Evolutionary conservation across 768 basidiomycete genomes (phyloP).

Genomic region (Macrolepiota dolichaula): DNA sequence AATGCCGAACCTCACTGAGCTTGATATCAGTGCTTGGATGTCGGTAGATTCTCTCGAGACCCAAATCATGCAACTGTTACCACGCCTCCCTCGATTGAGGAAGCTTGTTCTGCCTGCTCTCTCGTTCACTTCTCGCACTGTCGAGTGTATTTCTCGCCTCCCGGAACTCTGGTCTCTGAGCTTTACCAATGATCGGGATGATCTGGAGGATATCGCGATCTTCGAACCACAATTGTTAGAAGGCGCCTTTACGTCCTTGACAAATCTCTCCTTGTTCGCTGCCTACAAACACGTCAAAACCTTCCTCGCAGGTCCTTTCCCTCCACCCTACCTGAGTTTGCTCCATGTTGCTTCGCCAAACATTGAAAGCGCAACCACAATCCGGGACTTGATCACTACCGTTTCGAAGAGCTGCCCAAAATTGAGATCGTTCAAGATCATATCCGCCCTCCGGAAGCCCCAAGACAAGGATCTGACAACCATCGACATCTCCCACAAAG

Average conservation of each 20-base stretch:
- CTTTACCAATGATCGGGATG: constrained; percentile 6
- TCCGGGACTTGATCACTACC: constrained; percentile 8
- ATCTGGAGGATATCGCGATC: constrained; percentile 1
- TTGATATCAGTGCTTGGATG: constrained; percentile 9
- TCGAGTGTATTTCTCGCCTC: constrained; percentile 4
- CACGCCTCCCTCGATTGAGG: constrained; percentile 1
- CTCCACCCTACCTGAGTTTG: constrained; percentile 2
- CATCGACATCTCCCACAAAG: not conserved
- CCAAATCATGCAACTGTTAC: not conserved
- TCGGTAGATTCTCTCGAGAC: not conserved
- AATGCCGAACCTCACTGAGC: constrained; percentile 9
- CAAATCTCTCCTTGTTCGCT: constrained; percentile 4
- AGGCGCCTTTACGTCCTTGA: constrained; percentile 6
- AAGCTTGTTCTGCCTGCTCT: constrained; percentile 13
- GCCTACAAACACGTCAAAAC: not conserved
- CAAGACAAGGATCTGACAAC: not conserved
- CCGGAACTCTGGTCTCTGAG: constrained; percentile 9
- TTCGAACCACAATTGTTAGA: not conserved
- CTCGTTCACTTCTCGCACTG: constrained; percentile 1
- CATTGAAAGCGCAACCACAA: not conserved
- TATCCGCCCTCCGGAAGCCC: not conserved
- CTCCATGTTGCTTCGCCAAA: not conserved
- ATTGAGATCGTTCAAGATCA: not conserved
- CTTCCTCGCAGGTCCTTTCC: constrained; percentile 5
- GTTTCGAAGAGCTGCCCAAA: constrained; percentile 7